phyloP scores from a whole-genome alignment of 2,329 filamentous ascomycete species.

The Dothistroma pini region DNA sequence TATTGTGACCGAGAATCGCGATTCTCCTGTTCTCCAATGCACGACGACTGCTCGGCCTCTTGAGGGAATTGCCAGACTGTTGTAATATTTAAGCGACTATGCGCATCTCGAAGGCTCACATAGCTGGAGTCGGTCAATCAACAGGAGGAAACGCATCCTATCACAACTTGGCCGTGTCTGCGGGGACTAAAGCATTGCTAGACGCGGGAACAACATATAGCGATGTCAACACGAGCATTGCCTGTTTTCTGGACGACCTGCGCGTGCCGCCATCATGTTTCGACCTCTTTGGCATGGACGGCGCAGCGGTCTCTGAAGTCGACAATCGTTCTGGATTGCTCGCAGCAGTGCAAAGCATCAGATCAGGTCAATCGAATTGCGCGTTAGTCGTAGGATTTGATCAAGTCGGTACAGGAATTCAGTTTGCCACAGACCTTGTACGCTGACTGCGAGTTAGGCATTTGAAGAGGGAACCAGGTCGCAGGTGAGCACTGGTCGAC shows the following conservation, averaged over 20 bases:
- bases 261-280: constrained; percentile 19
- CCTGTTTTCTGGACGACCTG: constrained; percentile 19
- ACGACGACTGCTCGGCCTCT: background rate
- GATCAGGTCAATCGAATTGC: constrained; percentile 21
- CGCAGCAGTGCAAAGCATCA: constrained; percentile 19
- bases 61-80: background rate
- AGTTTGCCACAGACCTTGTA: constrained; percentile 2
- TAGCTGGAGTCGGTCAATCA: constrained; percentile 25
- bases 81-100: constrained; percentile 7
- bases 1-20: background rate
- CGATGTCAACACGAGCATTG: constrained; percentile 23
- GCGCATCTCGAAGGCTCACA: constrained; percentile 20
- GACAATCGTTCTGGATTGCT: constrained; percentile 23
- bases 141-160: constrained; percentile 1
- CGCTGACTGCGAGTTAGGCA: background rate
- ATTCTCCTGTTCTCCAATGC: background rate
- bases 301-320: constrained; percentile 20
- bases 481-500: background rate
- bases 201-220: constrained; percentile 29
- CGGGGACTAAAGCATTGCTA: constrained; percentile 27
- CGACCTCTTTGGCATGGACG: constrained; percentile 23
- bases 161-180: constrained; percentile 16
- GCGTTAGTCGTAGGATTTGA: constrained; percentile 24
- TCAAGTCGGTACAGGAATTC: constrained; percentile 5
- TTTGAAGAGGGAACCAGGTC: background rate